Conservation (phyloP, 2,329 filamentous ascomycete species). For the Didymella exigua region DNA sequence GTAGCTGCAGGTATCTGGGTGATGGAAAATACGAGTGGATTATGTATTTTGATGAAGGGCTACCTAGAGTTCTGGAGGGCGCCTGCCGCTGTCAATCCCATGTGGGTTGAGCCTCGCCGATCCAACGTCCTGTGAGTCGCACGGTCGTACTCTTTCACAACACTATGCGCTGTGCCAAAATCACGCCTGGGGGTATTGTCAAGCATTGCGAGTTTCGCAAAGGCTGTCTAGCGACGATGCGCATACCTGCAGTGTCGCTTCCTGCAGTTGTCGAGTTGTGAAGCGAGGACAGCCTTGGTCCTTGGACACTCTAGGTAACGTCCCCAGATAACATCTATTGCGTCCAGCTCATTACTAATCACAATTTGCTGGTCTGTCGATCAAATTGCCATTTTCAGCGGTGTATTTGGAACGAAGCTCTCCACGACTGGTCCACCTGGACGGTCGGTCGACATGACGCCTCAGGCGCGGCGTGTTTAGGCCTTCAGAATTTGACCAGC, state of each 20-base stretch:
- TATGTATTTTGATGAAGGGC: background rate
- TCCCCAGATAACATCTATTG: background rate
- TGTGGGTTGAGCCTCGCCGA: background rate
- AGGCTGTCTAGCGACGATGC: background rate
- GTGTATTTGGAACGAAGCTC: background rate
- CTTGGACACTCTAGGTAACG: too few relatives aligned
- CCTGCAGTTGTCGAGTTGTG: too few relatives aligned
- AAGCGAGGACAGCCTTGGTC: background rate
- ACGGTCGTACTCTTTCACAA: background rate
- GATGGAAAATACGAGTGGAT: background rate
- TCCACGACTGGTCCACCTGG: background rate
- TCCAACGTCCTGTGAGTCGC: background rate
- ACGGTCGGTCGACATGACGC: slow-evolving; percentile 5
- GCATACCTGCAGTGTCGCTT: too few relatives aligned
- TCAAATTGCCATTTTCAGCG: slow-evolving; percentile 4
- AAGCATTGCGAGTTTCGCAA: background rate
- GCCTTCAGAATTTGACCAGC: slow-evolving; percentile 1
- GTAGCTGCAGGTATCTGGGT: background rate
- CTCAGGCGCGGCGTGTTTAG: background rate
- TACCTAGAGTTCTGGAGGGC: background rate
- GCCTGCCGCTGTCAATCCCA: slow-evolving; percentile 3
- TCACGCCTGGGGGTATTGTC: background rate
- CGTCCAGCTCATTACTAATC: background rate
- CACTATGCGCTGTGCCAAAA: background rate
- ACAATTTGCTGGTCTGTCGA: slow-evolving; percentile 2